Evolutionary conservation across 768 basidiomycete genomes (phyloP), one percentile per base, ranked within the genome.

Genomic region (Ramaria sp.): DNA sequence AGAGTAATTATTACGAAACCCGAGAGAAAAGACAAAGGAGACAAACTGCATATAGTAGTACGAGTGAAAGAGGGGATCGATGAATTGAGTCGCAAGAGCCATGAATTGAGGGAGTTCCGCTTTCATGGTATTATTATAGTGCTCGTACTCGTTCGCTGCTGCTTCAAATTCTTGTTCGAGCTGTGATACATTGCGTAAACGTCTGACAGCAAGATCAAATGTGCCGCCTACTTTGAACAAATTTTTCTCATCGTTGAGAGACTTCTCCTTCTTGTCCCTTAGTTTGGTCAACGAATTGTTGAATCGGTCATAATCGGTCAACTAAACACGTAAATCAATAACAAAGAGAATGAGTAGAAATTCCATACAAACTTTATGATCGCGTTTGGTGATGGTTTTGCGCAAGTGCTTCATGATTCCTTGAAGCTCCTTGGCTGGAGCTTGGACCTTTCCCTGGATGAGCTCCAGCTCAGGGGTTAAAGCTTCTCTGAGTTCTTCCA

Each of bases 31-130:
- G 34, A 48, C 42, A 43, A 37, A 50, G 48, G 28, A 50, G 27
- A 81, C 92, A 64, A 63, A 94, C 91, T 98, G 92, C 93, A 99
- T 97, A 68, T 95, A 99, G 75, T 87, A 99, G 76, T 93, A 93
- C 16, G 92, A 95, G 62, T 95, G 86, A 79, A 97, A 99, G n/a
- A 98, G 73, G 0, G 96, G 96, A 60, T 94, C 86, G 65, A 98
- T 90, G 70, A 97, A 97, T 59, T 83, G 80, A 2, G 90, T 86
- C 1, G 87, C 75, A 58, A 97, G 78, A 27, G 73, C 74, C 78
- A 98, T 83, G 75, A 98, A 98, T n/a, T 81, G 81, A 2, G 94
- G 93, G 30, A 99, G 74, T 63, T 99, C 96, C 55, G 81, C 76
- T 72, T 99, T 98, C 69, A 97, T 71, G 5, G 85, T 77, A 57